Evolutionary conservation across 352 stramenopile species (phyloP), one percentile per base, ranked within the genome.

Genomic region (Pythium biforme): DNA sequence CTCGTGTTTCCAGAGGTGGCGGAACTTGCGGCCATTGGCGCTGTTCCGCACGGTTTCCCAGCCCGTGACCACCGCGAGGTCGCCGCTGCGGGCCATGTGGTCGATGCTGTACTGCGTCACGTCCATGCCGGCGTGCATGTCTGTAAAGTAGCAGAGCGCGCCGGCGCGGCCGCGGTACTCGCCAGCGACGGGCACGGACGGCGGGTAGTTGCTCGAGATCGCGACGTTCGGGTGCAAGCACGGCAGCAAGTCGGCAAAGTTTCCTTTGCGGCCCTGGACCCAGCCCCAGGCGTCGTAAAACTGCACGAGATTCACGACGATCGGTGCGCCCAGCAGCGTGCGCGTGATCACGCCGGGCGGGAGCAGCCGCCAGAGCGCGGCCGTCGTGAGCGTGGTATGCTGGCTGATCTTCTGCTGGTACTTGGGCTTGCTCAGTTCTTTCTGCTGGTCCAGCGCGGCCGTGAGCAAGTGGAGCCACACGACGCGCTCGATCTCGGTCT

Each of bases 1-100:
- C 59, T 91, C 83, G 62, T 94, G 86, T 61, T 86, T 90, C 83
- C 83, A 94, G 61, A 91, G 70, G 54, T 94, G 86, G 19, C 83
- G 77, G 69, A 92, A 94, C 47, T 85, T 80, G 33, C 80, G 75
- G 40, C 83, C 74, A 67, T 86, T 94, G 37, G 68, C 45, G 15
- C 66, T 66, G 74, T 86, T 94, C 46, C 75, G 77, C 43, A 94
- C 69, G 6, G 83, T 94, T 53, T 94, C 86, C 39, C 84, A 80
- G 23, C 86, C 86, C 0, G 81, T 88, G 20, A 94, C 82, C 12
- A 94, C 86, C 0, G 86, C 86, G 17, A 93, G 60, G 60, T 94
- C 83, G 20, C 77, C 79, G 34, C 77, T 74, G 27, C 85, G 79
- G 29, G 82, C 85, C 40, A 91, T 80, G 62, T 88, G 73, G 50